Evolutionary conservation across 257 asterid species (phyloP).

Genomic region (Penstemon eatonii): DNA sequence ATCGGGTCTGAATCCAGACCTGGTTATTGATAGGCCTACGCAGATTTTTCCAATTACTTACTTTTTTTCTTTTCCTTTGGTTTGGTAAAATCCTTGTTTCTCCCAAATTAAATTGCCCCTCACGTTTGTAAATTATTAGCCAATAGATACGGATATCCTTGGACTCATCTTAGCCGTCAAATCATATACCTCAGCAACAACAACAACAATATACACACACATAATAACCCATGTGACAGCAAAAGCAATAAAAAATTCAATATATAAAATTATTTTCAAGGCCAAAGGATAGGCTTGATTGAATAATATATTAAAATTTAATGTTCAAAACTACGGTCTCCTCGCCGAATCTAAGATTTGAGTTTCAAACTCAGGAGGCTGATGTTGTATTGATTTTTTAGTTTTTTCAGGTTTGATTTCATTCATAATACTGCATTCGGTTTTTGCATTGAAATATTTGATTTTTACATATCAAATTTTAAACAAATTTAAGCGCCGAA

Average conservation of each 20-base stretch:
- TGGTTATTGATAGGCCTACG: too few species aligned
- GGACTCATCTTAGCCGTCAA: constrained; percentile 28
- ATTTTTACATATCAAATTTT: neutral
- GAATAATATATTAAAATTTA: too few species aligned
- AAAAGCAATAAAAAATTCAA: too few species aligned
- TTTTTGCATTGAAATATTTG: neutral
- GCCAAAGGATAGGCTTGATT: too few species aligned
- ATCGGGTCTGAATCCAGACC: too few species aligned
- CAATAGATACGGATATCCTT: constrained; percentile 37
- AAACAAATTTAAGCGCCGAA: too few species aligned
- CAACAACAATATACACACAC: constrained; percentile 25
- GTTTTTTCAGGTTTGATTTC: constrained; percentile 27
- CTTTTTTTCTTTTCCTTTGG: too few species aligned
- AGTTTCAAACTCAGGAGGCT: constrained; percentile 11
- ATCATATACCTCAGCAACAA: constrained; percentile 31
- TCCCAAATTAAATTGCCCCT: too few species aligned
- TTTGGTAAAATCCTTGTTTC: too few species aligned
- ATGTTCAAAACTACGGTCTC: constrained; percentile 19
- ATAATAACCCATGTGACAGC: constrained; percentile 11
- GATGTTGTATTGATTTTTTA: constrained; percentile 25
- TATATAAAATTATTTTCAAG: too few species aligned
- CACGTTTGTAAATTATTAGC: neutral
- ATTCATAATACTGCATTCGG: neutral
- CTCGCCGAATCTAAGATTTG: constrained; percentile 41
- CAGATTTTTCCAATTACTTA: too few species aligned